Evolutionary conservation across 1,139 yeast species (phyloP).

Genomic region (Debaryomyces sp.): DNA sequence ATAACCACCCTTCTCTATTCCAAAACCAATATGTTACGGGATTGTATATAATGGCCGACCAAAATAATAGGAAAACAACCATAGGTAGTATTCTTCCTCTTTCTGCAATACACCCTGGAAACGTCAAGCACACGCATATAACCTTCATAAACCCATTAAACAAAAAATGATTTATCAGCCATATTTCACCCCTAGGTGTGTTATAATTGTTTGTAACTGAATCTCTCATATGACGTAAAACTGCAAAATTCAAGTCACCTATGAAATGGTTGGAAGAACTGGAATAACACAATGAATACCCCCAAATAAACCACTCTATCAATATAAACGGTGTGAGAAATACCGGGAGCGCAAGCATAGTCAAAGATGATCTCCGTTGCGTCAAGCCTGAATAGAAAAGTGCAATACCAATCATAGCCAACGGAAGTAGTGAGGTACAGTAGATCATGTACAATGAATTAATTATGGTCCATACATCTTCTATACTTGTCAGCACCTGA

Average conservation of each 20-base stretch:
- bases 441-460: constrained; percentile 41
- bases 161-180: constrained; percentile 44
- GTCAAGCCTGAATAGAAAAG: constrained; percentile 63
- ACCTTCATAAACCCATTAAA: constrained; percentile 56
- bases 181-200: constrained; percentile 44
- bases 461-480: constrained; percentile 24
- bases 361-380: constrained; percentile 56
- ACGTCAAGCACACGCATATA: constrained; percentile 54
- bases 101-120: constrained; percentile 61
- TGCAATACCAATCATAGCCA: constrained; percentile 46
- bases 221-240: constrained; percentile 37
- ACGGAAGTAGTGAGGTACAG: constrained; percentile 37
- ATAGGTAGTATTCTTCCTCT: constrained; percentile 59
- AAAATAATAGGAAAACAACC: constrained; percentile 51
- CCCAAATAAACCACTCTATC: constrained; percentile 61
- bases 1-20: constrained; percentile 63
- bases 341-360: constrained; percentile 55
- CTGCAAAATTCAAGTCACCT: constrained; percentile 50
- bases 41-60: constrained; percentile 62
- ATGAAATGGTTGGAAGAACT: constrained; percentile 45
- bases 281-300: constrained; percentile 56
- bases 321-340: constrained; percentile 44
- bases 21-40: constrained; percentile 71
- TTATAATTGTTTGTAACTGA: constrained; percentile 24
- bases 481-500: neutral